phyloP scores from a whole-genome alignment of 257 asterid genomes.

The Solanum peruvianum region DNA sequence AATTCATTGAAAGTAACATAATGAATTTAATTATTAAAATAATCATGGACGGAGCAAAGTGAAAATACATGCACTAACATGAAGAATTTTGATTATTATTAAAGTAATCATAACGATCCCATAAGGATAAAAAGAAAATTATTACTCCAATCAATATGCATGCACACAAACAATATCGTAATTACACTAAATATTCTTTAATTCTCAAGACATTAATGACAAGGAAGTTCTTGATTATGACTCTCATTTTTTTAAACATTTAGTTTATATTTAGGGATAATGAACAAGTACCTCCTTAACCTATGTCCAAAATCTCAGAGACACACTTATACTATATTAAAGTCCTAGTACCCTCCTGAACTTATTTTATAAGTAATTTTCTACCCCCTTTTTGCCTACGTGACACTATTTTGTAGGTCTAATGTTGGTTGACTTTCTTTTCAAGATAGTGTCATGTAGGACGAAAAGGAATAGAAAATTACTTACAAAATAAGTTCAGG shows the following conservation, averaged over 20 bases:
- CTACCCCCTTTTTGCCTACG: too few relatives aligned
- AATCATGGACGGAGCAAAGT: neutral
- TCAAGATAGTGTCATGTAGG: too few relatives aligned
- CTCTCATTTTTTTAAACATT: fast-evolving
- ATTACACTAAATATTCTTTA: neutral
- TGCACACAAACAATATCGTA: neutral
- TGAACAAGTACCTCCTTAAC: too few relatives aligned
- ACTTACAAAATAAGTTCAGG: too few relatives aligned
- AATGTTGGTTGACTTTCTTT: too few relatives aligned
- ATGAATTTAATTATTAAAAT: neutral
- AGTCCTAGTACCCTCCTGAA: too few relatives aligned
- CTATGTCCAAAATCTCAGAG: too few relatives aligned
- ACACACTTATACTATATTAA: too few relatives aligned
- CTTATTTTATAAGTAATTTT: too few relatives aligned
- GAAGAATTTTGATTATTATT: neutral
- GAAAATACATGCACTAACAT: neutral
- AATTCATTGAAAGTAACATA: neutral
- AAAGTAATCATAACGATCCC: neutral
- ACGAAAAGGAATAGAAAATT: too few relatives aligned
- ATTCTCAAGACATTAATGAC: neutral
- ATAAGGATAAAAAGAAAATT: neutral
- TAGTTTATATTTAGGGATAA: fast-evolving
- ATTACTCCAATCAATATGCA: neutral
- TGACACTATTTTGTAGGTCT: too few relatives aligned
- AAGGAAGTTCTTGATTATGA: neutral